Evolutionary conservation across 73 alveolate species (phyloP), one percentile per base, ranked within the genome.

Genomic region (Paramecium caudatum): DNA sequence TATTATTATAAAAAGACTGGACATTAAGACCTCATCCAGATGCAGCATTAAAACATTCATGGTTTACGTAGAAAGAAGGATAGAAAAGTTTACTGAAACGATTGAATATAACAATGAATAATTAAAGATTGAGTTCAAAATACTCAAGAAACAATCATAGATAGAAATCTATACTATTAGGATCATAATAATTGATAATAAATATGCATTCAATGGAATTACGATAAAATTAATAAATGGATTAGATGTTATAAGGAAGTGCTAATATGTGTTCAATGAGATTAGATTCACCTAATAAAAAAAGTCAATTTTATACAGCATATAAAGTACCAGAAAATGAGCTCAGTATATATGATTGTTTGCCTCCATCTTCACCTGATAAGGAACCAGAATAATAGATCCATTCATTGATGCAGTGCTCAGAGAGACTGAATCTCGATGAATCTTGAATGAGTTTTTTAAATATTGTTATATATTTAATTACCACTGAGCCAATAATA

Each of bases 221-320:
- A 2, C 12, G 25, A 16, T 3, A 17, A 4, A 36, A 17, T 3
- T 4, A 19, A 27, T 3, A 23, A 1, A 27, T 55, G 46, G 1
- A 55, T 10, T 37, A 55, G n/a, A 55, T 43, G 2, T 23, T 27
- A 55, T 12, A 55, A 55, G 23, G 12, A 55, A 1, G 12, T 4
- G 1, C 80, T 10, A 21, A 55, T 55, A 55, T 55, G 80, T 55
- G 80, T 55, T 55, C 80, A 19, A 55, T 55, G 80, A 55, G 80
- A 23, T 55, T 55, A 10, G 80, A 55, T 2, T 23, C 13, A 2
- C 30, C 27, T 23, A 37, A 16, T 27, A 55, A 55, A 9, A 55
- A 55, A 15, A 55, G 80, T 55, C 21, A 55, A 2, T 55, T 55
- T 55, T 55, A 12, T 10, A 55, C 41, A 2, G 4, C 80, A 19